These are phyloP conservation scores for Gonium pectorale DNA, from an alignment of 139 green algal genomes.

Conservation along the genomic window DNA sequence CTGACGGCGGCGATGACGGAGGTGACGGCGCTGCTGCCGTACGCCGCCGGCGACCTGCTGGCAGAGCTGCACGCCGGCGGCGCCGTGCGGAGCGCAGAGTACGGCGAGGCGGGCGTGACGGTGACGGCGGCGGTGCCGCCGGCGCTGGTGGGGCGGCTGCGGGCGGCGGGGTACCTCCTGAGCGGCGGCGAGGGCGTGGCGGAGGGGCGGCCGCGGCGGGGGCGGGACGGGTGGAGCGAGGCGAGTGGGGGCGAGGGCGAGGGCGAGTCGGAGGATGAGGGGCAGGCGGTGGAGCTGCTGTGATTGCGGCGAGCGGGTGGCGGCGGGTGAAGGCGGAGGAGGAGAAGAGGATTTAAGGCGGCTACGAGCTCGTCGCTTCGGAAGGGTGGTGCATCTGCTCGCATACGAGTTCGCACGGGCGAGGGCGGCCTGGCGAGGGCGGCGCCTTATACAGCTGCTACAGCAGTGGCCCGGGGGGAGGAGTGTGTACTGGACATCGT, in stretches of 20 bases:
- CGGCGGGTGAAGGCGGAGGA: too few relatives aligned
- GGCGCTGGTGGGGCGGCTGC: slow-evolving; percentile 19
- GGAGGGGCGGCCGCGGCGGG: neutral
- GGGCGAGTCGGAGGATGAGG: neutral
- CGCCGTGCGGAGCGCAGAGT: slow-evolving; percentile 6
- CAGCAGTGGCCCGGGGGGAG: too few relatives aligned
- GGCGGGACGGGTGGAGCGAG: neutral
- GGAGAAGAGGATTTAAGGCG: too few relatives aligned
- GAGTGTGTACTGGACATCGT: too few relatives aligned
- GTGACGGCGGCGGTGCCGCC: slow-evolving; percentile 20
- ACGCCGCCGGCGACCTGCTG: slow-evolving; percentile 54
- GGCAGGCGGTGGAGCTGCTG: neutral
- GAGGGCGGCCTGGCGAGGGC: too few relatives aligned
- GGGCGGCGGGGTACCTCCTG: neutral
- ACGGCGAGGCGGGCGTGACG: slow-evolving; percentile 8
- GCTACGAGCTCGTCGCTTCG: too few relatives aligned
- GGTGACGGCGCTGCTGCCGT: slow-evolving; percentile 54
- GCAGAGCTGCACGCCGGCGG: slow-evolving; percentile 38
- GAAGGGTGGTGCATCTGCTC: too few relatives aligned
- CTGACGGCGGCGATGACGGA: slow-evolving; percentile 65
- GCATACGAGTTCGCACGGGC: too few relatives aligned
- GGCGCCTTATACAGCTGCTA: too few relatives aligned
- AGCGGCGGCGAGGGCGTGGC: neutral
- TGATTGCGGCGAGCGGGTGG: neutral
- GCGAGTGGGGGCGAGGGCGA: neutral